These are phyloP conservation scores for Penicillium hordei DNA, from an alignment of 2,329 filamentous ascomycete genomes.

Conservation along the genomic window DNA sequence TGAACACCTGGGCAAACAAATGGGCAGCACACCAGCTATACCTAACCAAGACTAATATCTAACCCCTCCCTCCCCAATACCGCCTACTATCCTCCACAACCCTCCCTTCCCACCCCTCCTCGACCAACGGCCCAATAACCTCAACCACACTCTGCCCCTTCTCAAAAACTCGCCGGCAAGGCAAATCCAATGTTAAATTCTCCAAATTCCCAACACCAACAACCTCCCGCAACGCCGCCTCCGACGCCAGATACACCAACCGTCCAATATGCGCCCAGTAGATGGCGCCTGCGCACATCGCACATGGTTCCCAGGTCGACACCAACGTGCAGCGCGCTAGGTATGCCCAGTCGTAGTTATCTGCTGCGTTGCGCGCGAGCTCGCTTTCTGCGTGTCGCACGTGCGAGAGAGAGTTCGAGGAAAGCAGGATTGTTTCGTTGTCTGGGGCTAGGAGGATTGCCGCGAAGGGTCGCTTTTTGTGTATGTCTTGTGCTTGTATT, in stretches of 20 bases:
- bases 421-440: conserved; percentile 50
- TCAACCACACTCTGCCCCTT: conserved; percentile 52
- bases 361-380: conserved; percentile 51
- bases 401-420: conserved; percentile 53
- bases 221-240: conserved; percentile 47
- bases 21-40: background rate
- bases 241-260: conserved; percentile 53
- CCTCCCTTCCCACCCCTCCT: conserved; percentile 42
- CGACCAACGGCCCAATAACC: conserved; percentile 48
- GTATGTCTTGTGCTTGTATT: conserved; percentile 41
- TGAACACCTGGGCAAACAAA: background rate
- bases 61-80: conserved; percentile 42
- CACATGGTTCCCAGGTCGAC: conserved; percentile 57
- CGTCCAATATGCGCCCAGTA: conserved; percentile 57
- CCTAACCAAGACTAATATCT: background rate
- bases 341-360: conserved; percentile 51
- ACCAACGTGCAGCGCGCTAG: conserved; percentile 53
- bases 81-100: conserved; percentile 49
- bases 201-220: conserved; percentile 52
- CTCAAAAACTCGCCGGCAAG: conserved; percentile 49
- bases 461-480: conserved; percentile 53
- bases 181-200: conserved; percentile 55
- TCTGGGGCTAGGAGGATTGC: conserved; percentile 52
- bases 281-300: conserved; percentile 52
- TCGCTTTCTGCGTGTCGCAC: conserved; percentile 55